Conservation (phyloP, 73 alveolate species). For the Paramecium caudatum region DNA sequence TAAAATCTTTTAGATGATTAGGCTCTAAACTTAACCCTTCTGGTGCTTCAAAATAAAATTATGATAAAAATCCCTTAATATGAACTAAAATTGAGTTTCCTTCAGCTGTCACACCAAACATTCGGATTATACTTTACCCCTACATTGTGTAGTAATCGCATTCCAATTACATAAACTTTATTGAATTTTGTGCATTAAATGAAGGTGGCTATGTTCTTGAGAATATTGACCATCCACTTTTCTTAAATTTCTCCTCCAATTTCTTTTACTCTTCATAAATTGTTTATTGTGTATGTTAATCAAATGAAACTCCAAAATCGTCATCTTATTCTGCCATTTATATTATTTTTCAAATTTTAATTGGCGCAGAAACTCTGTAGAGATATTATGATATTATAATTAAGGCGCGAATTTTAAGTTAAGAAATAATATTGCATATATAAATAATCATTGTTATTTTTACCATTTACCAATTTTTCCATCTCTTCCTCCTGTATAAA, state of each 20-base stretch:
- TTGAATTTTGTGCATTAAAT: neutral
- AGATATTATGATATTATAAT: too few relatives aligned
- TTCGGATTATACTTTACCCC: constrained; percentile 79
- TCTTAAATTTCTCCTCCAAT: constrained; percentile 52
- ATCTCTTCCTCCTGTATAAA: too few relatives aligned
- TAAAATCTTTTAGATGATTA: constrained; percentile 50
- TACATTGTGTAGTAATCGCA: constrained; percentile 42
- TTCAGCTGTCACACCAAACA: constrained; percentile 96
- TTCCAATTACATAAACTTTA: constrained; percentile 47
- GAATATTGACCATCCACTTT: constrained; percentile 69
- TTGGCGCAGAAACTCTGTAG: too few relatives aligned
- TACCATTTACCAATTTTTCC: too few relatives aligned
- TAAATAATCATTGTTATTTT: too few relatives aligned
- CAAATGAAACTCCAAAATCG: neutral
- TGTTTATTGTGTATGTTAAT: neutral
- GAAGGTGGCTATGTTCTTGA: constrained; percentile 15
- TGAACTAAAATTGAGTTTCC: constrained; percentile 96
- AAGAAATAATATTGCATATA: too few relatives aligned
- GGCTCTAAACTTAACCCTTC: constrained; percentile 48
- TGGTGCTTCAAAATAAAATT: constrained; percentile 94
- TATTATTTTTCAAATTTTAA: too few relatives aligned
- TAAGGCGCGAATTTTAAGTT: too few relatives aligned
- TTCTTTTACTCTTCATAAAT: constrained; percentile 40
- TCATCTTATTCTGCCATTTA: constrained; percentile 32
- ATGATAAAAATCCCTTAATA: constrained; percentile 96